Evolutionary conservation across 2,329 filamentous ascomycete genomes (phyloP).

Genomic region (Exserohilum turcica): DNA sequence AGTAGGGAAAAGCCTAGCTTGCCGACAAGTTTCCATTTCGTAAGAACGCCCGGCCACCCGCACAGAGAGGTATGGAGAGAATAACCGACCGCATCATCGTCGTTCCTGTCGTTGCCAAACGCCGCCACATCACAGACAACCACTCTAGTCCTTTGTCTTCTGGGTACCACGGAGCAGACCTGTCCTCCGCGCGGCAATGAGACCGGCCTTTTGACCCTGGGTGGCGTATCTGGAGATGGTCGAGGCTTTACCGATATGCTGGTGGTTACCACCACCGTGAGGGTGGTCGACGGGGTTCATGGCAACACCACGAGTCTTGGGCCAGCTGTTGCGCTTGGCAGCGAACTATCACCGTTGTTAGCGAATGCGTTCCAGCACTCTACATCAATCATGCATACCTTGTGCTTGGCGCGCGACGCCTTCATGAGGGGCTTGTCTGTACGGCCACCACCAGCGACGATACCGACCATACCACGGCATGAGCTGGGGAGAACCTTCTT

Average conservation of each 20-base stretch:
- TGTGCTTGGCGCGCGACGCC: slow-evolving; percentile 99
- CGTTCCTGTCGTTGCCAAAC: slow-evolving; percentile 32
- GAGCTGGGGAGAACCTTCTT: slow-evolving; percentile 98
- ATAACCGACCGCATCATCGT: slow-evolving; percentile 45
- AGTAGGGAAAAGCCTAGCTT: slow-evolving; percentile 37
- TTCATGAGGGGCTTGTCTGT: slow-evolving; percentile 99
- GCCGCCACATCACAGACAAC: slow-evolving; percentile 33
- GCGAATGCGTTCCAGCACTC: not conserved
- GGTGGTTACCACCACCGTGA: slow-evolving; percentile 89
- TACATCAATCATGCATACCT: slow-evolving; percentile 50
- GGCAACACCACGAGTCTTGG: slow-evolving; percentile 99
- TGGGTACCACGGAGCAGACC: slow-evolving; percentile 99
- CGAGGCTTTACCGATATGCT: slow-evolving; percentile 99
- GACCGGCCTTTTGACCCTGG: slow-evolving; percentile 99
- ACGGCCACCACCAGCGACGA: slow-evolving; percentile 98
- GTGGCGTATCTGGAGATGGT: slow-evolving; percentile 98
- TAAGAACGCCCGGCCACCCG: slow-evolving; percentile 48
- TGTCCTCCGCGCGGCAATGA: slow-evolving; percentile 98
- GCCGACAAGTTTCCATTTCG: slow-evolving; percentile 37
- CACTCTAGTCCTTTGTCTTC: slow-evolving; percentile 87
- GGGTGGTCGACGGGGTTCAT: slow-evolving; percentile 99
- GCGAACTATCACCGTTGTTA: slow-evolving; percentile 66
- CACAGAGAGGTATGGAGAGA: slow-evolving; percentile 46
- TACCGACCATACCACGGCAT: slow-evolving; percentile 98
- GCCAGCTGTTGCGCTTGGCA: slow-evolving; percentile 99